These are phyloP conservation scores for Hylodesmum podocarpum DNA, from an alignment of 306 rosid genomes.

Conservation along the genomic window DNA sequence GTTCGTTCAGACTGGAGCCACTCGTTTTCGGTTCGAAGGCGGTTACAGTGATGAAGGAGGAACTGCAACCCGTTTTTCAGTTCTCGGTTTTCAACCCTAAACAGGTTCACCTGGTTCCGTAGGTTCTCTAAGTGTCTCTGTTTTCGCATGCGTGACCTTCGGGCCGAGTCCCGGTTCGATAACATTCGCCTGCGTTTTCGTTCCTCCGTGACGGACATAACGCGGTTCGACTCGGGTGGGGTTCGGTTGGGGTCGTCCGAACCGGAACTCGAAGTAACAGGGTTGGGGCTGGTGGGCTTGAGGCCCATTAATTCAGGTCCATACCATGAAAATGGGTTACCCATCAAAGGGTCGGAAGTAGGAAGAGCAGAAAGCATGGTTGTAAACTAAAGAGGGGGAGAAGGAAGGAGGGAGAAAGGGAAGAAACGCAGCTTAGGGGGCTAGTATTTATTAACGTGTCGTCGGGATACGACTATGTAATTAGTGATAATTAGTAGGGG, in stretches of 20 bases:
- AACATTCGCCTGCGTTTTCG: constrained; percentile 75
- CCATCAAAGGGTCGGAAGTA: constrained; percentile 36
- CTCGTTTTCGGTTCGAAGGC: constrained; percentile 54
- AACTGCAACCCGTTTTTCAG: constrained; percentile 57
- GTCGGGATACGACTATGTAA: neutral
- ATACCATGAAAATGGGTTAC: constrained; percentile 64
- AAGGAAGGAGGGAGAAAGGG: constrained; percentile 77
- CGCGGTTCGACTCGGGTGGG: constrained; percentile 28
- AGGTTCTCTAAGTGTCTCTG: constrained; percentile 82
- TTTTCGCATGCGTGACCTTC: constrained; percentile 91
- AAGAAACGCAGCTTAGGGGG: constrained; percentile 58
- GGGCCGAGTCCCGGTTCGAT: constrained; percentile 93
- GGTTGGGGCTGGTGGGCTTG: constrained; percentile 33
- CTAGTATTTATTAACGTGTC: constrained; percentile 41
- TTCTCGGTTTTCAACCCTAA: constrained; percentile 67
- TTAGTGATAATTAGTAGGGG: neutral
- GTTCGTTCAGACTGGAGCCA: constrained; percentile 57
- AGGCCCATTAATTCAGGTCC: constrained; percentile 26
- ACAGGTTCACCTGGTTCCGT: constrained; percentile 70
- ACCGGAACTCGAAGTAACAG: constrained; percentile 40
- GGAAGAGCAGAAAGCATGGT: constrained; percentile 65
- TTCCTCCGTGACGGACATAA: constrained; percentile 40
- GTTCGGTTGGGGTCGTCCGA: constrained; percentile 46
- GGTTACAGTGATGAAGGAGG: constrained; percentile 37
- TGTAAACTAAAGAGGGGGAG: constrained; percentile 21